Evolutionary conservation across 257 asterid species (phyloP).

Genomic region (Cinchona pubescens): DNA sequence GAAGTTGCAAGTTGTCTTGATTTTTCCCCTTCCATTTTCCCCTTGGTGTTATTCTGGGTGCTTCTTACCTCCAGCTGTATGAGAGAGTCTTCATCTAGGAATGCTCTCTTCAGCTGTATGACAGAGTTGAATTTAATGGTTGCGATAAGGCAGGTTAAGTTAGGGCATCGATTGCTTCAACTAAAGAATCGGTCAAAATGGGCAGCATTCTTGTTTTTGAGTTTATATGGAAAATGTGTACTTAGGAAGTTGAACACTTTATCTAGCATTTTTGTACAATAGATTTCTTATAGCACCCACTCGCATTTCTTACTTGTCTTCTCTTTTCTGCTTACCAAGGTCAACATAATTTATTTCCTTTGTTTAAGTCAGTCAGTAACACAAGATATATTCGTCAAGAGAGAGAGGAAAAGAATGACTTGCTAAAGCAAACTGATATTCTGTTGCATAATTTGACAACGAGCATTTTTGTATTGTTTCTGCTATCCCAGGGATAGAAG

Average conservation of each 20-base stretch:
- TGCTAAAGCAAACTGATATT: background rate
- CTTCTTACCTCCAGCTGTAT: background rate
- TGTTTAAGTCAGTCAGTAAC: background rate
- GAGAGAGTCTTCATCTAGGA: background rate
- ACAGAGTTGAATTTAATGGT: background rate
- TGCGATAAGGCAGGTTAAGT: no score
- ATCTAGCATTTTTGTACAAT: background rate
- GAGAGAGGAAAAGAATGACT: background rate
- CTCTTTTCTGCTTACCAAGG: background rate
- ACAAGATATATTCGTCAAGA: background rate
- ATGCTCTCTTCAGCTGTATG: background rate
- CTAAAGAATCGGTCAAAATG: no score
- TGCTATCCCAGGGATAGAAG: conserved; percentile 60
- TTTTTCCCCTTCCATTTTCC: background rate
- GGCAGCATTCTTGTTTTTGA: conserved; percentile 1
- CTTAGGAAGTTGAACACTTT: background rate
- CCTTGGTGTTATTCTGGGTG: background rate
- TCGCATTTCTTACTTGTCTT: background rate
- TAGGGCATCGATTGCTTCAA: no score
- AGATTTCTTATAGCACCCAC: no score
- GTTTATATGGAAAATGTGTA: background rate
- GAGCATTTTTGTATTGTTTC: background rate
- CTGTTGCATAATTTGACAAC: background rate
- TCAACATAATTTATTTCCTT: background rate
- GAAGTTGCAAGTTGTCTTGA: background rate